Conservation (phyloP, 106 monocot genomes). For the Xerophyta viscosa region DNA sequence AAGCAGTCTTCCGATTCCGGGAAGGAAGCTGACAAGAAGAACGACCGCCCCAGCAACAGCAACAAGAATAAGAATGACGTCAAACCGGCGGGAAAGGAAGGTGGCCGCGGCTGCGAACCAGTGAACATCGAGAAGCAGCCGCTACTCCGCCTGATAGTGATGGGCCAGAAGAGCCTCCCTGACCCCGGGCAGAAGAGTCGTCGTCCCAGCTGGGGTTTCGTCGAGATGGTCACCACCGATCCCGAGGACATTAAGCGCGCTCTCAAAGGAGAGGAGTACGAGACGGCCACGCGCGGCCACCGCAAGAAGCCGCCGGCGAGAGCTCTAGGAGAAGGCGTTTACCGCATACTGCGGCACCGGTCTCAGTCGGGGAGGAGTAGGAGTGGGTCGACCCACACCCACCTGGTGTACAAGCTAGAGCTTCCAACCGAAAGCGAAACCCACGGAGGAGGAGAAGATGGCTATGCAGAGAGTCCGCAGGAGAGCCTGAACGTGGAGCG, state of each 20-base stretch:
- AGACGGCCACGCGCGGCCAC: constrained; percentile 58
- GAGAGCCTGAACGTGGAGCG: constrained; percentile 61
- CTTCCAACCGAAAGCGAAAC: too few relatives aligned
- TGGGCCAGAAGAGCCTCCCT: constrained; percentile 80
- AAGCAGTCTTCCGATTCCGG: constrained; percentile 55
- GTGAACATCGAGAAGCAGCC: constrained; percentile 56
- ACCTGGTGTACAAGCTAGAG: constrained; percentile 79
- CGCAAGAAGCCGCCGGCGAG: constrained; percentile 36
- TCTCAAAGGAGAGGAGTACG: constrained; percentile 64
- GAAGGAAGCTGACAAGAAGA: constrained; percentile 40
- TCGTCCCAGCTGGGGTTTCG: constrained; percentile 59
- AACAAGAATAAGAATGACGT: too few relatives aligned
- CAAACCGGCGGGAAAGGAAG: constrained; percentile 16
- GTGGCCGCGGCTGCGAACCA: constrained; percentile 51
- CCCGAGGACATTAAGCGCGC: constrained; percentile 49
- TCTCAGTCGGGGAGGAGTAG: constrained; percentile 6
- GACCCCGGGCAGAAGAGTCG: constrained; percentile 34
- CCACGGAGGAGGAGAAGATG: too few relatives aligned
- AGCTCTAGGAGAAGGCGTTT: constrained; percentile 65
- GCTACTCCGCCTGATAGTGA: constrained; percentile 54
- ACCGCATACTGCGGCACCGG: constrained; percentile 60
- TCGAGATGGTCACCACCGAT: constrained; percentile 63
- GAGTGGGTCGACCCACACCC: constrained; percentile 29
- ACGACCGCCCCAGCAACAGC: too few relatives aligned
- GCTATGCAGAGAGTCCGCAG: too few relatives aligned